phyloP scores from a whole-genome alignment of 257 asterid genomes.

The Haberlea rhodopensis region DNA sequence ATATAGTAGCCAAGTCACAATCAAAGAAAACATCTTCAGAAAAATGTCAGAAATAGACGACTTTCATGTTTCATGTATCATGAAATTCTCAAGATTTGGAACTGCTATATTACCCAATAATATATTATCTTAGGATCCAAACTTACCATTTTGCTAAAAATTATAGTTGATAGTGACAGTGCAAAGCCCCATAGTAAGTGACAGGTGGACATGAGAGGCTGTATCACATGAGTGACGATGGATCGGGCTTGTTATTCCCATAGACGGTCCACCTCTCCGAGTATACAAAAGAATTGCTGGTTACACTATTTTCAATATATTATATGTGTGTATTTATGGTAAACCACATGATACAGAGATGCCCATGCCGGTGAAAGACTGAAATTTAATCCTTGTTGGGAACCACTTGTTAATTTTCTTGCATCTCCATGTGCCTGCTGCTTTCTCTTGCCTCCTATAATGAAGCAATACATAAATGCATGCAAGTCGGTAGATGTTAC shows the following conservation, averaged over 20 bases:
- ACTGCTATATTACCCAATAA: no score
- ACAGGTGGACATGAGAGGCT: no score
- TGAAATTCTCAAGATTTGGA: not conserved
- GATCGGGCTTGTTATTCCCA: no score
- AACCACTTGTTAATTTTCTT: conserved; percentile 24
- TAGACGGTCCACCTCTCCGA: no score
- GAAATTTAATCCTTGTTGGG: conserved; percentile 14
- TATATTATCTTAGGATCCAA: no score
- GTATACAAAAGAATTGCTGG: no score
- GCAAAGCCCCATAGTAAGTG: no score
- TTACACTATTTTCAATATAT: no score
- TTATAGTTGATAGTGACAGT: no score
- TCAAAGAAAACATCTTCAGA: not conserved
- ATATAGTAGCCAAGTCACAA: not conserved
- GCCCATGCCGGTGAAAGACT: conserved; percentile 31
- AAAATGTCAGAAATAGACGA: not conserved
- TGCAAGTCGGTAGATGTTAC: conserved; percentile 20
- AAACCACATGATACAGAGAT: conserved; percentile 1
- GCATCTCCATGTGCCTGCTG: conserved; percentile 33
- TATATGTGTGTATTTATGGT: not conserved
- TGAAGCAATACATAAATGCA: conserved; percentile 26
- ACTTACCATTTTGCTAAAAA: no score
- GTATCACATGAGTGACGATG: no score
- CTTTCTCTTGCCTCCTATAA: conserved; percentile 32
- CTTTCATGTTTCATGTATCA: not conserved